phyloP scores from a whole-genome alignment of 2,329 filamentous ascomycete genomes.

The Plenodomus biglobosus region DNA sequence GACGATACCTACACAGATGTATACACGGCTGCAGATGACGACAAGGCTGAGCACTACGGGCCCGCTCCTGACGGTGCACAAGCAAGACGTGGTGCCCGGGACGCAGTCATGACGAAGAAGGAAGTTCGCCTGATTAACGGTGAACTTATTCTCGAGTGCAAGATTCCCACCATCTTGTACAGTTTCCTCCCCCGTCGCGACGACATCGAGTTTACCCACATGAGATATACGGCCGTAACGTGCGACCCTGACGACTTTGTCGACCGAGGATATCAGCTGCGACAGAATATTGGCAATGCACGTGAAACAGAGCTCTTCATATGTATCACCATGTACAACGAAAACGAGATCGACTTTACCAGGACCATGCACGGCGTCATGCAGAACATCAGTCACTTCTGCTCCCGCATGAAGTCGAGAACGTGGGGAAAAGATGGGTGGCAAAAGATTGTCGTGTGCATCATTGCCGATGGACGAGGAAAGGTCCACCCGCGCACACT shows the following conservation, averaged over 20 bases:
- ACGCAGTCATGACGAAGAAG: constrained; percentile 86
- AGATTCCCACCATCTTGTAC: constrained; percentile 97
- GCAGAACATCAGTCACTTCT: constrained; percentile 97
- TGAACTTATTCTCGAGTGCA: constrained; percentile 96
- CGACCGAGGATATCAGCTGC: constrained; percentile 82
- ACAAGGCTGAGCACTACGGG: constrained; percentile 78
- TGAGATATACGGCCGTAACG: constrained; percentile 98
- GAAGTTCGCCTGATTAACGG: constrained; percentile 97
- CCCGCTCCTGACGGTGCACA: constrained; percentile 86
- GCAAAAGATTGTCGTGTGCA: constrained; percentile 98
- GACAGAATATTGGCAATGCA: constrained; percentile 84
- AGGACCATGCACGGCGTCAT: constrained; percentile 98
- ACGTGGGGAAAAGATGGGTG: constrained; percentile 97
- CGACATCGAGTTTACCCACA: constrained; percentile 95
- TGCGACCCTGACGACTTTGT: constrained; percentile 96
- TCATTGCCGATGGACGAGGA: constrained; percentile 91
- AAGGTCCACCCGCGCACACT: constrained; percentile 92
- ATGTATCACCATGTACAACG: constrained; percentile 98
- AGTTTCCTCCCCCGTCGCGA: constrained; percentile 92
- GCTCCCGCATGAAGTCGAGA: constrained; percentile 83
- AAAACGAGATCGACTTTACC: constrained; percentile 94
- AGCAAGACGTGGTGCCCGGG: constrained; percentile 80
- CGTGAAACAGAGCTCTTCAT: constrained; percentile 96
- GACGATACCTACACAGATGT: constrained; percentile 61
- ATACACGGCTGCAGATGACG: constrained; percentile 43